Base-by-base conservation (phyloP, 192 early-diverging fungal genomes). In the Phycomyces nitens region DNA sequence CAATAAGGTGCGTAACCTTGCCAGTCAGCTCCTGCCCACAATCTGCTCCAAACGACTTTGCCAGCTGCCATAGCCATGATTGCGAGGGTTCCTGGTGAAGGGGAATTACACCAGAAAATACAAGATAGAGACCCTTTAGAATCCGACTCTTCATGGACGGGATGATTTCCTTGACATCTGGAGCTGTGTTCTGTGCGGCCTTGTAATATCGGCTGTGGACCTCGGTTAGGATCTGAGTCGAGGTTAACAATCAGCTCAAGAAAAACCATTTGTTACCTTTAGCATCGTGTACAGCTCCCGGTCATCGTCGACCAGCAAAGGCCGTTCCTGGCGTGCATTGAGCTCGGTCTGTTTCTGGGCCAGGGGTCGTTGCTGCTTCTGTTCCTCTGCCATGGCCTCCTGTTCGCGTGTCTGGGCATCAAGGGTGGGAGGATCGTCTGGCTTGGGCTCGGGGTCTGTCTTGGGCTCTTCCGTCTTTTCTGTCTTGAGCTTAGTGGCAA, bases 1-100 rank as follows among this genome's bases (percentile, higher is more conserved):
- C 92, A 42, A 99, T 85, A 9, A 99, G 79, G 69, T 99, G 97
- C 0, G 97, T 98, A 8, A 92, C 85, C 18, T 72, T 65, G 5
- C 64, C 62, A 18, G 72, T 78, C 15, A 96, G 51, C 8, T 91
- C 83, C 0, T 66, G 66, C 1, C 76, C 83, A 69, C 93, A 94
- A 26, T 68, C 69, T 0, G 94, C 97, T 4, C 97, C 97, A 82
- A 95, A 97, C 16, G 75, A 75, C 38, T 59, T 58, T 9, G 95
- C 95, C 59, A 86, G 79, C 27, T 77, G 81, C 93, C 95, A 96
- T 40, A 93, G 77, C 26, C 95, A 93, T 20, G 87, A 83, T 18
- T 82, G 79, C 12, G 79, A 72, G 4, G 80, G 80, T 40, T 85
- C 80, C 26, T 84, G 73, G 14, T 39, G 23, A 10, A 88, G 72